Conservation (phyloP, 2,329 filamentous ascomycete genomes). For the Microsporum canis region DNA sequence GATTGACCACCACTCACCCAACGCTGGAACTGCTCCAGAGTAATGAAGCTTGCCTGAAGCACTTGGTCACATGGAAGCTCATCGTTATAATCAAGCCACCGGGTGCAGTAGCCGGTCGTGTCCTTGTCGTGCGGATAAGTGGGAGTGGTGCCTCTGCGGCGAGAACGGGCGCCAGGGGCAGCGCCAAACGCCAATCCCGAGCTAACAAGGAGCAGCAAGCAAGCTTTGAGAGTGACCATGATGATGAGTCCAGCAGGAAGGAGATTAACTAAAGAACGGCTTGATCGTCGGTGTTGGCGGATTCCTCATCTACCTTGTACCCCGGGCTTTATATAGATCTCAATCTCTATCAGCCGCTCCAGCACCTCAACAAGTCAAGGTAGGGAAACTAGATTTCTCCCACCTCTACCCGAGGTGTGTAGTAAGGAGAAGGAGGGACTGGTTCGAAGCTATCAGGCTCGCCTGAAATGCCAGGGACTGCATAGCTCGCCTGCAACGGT, state of each 20-base stretch:
- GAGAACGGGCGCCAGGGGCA: neutral
- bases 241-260: neutral
- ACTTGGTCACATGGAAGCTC: neutral
- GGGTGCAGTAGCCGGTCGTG: neutral
- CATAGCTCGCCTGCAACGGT: neutral
- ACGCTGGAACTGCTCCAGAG: neutral
- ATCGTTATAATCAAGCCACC: constrained; percentile 5
- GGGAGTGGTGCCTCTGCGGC: neutral
- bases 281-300: neutral
- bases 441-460: neutral
- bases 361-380: neutral
- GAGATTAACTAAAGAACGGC: neutral
- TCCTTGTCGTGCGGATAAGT: neutral
- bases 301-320: neutral
- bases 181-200: neutral
- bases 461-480: neutral
- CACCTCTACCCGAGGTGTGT: neutral
- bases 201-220: neutral
- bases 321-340: neutral
- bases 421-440: neutral
- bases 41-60: neutral
- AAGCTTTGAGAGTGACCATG: neutral
- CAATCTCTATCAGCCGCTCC: neutral
- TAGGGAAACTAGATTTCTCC: neutral
- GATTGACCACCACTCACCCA: neutral